phyloP scores from a whole-genome alignment of 2,329 filamentous ascomycete species.

The Talaromyces sp. region DNA sequence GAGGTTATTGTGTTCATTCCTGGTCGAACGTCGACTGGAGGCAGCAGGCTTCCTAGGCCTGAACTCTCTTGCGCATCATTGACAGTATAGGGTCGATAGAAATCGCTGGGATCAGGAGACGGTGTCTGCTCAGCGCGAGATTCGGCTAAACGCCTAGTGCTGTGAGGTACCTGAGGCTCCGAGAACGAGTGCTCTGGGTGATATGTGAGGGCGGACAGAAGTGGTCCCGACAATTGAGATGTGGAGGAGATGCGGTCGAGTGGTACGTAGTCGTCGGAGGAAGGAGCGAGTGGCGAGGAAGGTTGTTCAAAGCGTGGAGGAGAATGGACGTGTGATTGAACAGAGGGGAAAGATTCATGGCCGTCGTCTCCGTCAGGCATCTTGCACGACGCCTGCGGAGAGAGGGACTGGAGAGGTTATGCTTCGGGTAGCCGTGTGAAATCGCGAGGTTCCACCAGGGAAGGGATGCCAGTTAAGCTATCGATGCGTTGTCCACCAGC shows the following conservation, averaged over 20 bases:
- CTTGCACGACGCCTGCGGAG: constrained; percentile 33
- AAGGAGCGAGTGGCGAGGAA: constrained; percentile 28
- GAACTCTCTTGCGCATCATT: constrained; percentile 28
- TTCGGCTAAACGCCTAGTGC: constrained; percentile 5
- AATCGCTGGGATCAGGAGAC: constrained; percentile 50
- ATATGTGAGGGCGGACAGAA: constrained; percentile 29
- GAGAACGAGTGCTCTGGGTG: constrained; percentile 17
- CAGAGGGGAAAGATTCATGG: constrained; percentile 20
- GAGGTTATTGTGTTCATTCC: constrained; percentile 25
- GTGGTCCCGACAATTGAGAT: constrained; percentile 24
- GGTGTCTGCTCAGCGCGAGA: constrained; percentile 24
- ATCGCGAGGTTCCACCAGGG: constrained; percentile 20
- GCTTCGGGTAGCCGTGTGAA: constrained; percentile 30
- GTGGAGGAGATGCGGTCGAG: constrained; percentile 30
- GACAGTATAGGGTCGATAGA: constrained; percentile 48
- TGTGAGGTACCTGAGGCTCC: not conserved
- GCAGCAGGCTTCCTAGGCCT: constrained; percentile 22
- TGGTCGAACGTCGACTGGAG: constrained; percentile 20
- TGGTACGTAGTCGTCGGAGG: constrained; percentile 24
- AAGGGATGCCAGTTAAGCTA: constrained; percentile 23
- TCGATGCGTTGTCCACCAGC: constrained; percentile 40
- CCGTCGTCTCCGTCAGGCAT: constrained; percentile 45
- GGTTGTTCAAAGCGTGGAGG: constrained; percentile 10
- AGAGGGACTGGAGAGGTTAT: constrained; percentile 20
- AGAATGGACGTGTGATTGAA: constrained; percentile 14